These are phyloP conservation scores for Vitis rotundifolia DNA, from an alignment of 164 flowering plant species.

Conservation along the genomic window DNA sequence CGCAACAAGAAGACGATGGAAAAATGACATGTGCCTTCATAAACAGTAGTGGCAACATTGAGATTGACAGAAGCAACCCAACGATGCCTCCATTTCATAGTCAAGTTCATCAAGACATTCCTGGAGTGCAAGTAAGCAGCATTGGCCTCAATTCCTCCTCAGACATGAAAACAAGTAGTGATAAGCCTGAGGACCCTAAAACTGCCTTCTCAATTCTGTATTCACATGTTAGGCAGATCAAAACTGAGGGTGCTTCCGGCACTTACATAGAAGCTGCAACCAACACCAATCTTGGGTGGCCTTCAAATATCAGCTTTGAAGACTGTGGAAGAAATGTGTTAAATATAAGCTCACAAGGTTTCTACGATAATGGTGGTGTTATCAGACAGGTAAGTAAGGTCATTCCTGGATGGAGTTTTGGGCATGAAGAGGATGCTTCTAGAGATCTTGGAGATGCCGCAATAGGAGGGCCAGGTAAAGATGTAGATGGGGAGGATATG, in stretches of 20 bases:
- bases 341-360: conserved; percentile 20
- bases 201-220: conserved; percentile 16
- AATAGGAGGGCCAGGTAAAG: conserved; percentile 23
- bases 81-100: conserved; percentile 14
- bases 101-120: conserved; percentile 15
- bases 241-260: not conserved
- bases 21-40: conserved; percentile 11
- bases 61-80: conserved; percentile 15
- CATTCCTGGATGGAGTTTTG: conserved; percentile 31
- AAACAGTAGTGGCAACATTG: conserved; percentile 1
- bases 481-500: conserved; percentile 30
- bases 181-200: conserved; percentile 16
- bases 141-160: conserved; percentile 8
- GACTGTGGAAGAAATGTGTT: conserved; percentile 12
- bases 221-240: conserved; percentile 8
- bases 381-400: conserved; percentile 21
- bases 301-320: conserved; percentile 11
- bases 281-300: conserved; percentile 21
- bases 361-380: conserved; percentile 18
- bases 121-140: conserved; percentile 7
- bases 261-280: conserved; percentile 12
- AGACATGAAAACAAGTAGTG: conserved; percentile 7
- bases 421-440: conserved; percentile 22
- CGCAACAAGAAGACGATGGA: conserved; percentile 16
- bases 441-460: conserved; percentile 29